Conservation (phyloP, 805 yeast genomes). For the Kurtzmaniella fragi region DNA sequence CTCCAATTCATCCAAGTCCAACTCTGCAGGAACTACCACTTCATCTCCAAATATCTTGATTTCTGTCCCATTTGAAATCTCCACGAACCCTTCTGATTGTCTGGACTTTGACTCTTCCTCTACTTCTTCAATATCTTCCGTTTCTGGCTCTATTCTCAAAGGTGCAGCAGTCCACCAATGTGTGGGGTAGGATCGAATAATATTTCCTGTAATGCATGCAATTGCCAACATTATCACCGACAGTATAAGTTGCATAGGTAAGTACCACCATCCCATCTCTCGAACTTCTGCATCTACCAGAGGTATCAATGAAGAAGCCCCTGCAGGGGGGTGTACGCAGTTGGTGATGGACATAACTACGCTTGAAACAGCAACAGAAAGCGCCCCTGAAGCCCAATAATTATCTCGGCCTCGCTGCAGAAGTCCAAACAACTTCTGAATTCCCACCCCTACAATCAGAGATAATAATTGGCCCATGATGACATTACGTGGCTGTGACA, state of each 20-base stretch:
- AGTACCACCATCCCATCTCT: conserved; percentile 60
- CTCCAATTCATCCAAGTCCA: conserved; percentile 21
- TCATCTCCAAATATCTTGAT: conserved; percentile 14
- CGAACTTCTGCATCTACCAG: conserved; percentile 41
- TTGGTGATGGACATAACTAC: conserved; percentile 49
- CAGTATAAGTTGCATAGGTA: conserved; percentile 50
- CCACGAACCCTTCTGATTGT: conserved; percentile 8
- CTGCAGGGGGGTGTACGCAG: conserved; percentile 68
- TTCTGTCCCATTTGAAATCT: conserved; percentile 7
- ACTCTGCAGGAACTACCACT: conserved; percentile 17
- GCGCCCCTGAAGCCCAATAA: conserved; percentile 55
- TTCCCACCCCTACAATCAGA: conserved; percentile 48
- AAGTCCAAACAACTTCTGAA: conserved; percentile 50
- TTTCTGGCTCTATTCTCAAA: conserved; percentile 6
- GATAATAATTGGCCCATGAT: conserved; percentile 52
- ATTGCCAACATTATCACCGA: conserved; percentile 43
- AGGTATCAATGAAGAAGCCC: conserved; percentile 63
- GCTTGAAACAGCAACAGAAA: conserved; percentile 51
- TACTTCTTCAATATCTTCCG: not conserved
- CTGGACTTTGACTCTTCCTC: conserved; percentile 1
- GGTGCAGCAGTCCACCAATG: conserved; percentile 54
- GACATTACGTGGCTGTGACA: conserved; percentile 62
- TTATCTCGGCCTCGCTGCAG: conserved; percentile 37
- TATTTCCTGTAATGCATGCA: conserved; percentile 51
- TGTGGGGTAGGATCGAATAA: conserved; percentile 48